Percentiles rank a stretch among this genome's conserved stretches.
These are phyloP conservation scores for Pulicaria dysenterica DNA, from an alignment of 129 eudicot genomes.

Conservation along the genomic window DNA sequence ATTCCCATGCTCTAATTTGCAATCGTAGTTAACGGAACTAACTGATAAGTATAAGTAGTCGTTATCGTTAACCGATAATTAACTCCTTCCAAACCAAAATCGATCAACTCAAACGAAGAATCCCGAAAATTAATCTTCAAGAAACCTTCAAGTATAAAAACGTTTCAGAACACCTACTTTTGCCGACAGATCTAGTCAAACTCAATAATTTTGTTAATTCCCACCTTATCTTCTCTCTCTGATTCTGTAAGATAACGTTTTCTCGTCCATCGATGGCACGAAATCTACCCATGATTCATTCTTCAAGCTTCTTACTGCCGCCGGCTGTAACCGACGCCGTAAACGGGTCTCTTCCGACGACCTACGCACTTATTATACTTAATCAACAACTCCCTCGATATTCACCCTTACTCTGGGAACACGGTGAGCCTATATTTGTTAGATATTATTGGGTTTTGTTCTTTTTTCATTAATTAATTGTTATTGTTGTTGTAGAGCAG, in stretches of 20 bases:
- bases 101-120: too few species aligned
- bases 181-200: not conserved
- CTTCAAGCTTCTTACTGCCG: constrained; percentile 34
- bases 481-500: constrained; percentile 48
- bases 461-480: not conserved
- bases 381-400: constrained; percentile 39
- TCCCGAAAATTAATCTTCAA: not conserved
- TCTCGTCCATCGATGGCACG: constrained; percentile 21
- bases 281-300: constrained; percentile 34
- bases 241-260: not conserved
- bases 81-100: not conserved
- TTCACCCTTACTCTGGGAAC: constrained; percentile 43
- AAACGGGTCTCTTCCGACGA: constrained; percentile 12
- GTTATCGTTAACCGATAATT: too few species aligned
- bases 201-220: constrained; percentile 3
- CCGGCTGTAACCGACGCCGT: constrained; percentile 7
- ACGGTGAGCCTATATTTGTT: constrained; percentile 30
- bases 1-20: too few species aligned
- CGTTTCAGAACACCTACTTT: too few species aligned
- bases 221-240: constrained; percentile 17
- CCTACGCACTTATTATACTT: constrained; percentile 37
- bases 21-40: too few species aligned
- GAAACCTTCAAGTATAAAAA: not conserved
- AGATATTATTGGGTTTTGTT: not conserved
- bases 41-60: too few species aligned